Evolutionary conservation across 1,139 yeast species (phyloP).

Genomic region (Saccharomyces hybrid): DNA sequence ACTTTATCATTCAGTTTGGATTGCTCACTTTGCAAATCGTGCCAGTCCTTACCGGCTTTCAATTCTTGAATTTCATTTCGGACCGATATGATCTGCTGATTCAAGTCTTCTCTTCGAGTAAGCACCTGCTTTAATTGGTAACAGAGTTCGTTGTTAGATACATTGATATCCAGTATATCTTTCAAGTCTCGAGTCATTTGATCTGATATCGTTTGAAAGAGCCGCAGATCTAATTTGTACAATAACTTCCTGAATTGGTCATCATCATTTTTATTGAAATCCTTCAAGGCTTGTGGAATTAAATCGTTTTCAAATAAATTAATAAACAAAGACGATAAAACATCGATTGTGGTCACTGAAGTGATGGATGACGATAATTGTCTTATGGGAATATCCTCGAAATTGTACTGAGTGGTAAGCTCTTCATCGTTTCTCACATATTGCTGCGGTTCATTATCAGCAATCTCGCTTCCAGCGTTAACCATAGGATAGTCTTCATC

Average conservation of each 20-base stretch:
- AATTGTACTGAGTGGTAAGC: constrained; percentile 10
- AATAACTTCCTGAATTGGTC: constrained; percentile 14
- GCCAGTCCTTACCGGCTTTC: constrained; percentile 15
- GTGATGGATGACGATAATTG: constrained; percentile 22
- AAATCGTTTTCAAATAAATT: constrained; percentile 17
- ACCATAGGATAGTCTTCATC: not conserved
- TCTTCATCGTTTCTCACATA: not conserved
- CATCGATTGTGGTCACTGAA: constrained; percentile 23
- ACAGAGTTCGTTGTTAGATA: constrained; percentile 28
- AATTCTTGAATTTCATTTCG: constrained; percentile 13
- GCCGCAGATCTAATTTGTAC: constrained; percentile 25
- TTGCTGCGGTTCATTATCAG: not conserved
- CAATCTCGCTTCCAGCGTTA: not conserved
- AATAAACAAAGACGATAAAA: constrained; percentile 15
- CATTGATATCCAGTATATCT: constrained; percentile 27
- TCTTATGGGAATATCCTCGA: constrained; percentile 17
- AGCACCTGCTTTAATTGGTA: constrained; percentile 18
- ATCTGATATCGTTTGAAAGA: constrained; percentile 18
- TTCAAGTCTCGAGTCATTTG: constrained; percentile 19
- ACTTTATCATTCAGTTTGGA: constrained; percentile 10
- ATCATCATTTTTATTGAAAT: constrained; percentile 11
- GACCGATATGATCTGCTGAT: constrained; percentile 15
- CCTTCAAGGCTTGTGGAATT: constrained; percentile 17
- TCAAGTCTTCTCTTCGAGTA: constrained; percentile 14
- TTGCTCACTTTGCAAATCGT: constrained; percentile 13